Percentiles rank a stretch among this genome's conserved stretches.
Evolutionary conservation across 1,139 yeast genomes (phyloP).

Genomic region (Pichia terricola): DNA sequence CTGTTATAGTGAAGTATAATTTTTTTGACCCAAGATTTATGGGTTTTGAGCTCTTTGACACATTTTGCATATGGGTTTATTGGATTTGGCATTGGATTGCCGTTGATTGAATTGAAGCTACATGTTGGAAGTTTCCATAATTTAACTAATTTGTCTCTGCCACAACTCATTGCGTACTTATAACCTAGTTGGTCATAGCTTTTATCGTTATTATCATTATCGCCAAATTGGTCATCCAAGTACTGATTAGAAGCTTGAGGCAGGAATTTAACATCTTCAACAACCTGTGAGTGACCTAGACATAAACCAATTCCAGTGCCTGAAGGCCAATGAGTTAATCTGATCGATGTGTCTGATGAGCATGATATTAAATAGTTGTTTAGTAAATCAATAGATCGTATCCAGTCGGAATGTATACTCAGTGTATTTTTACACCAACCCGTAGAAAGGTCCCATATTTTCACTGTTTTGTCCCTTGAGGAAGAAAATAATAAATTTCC

Average conservation of each 20-base stretch:
- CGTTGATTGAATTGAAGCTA: constrained; percentile 32
- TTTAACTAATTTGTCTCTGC: constrained; percentile 68
- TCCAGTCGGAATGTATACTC: constrained; percentile 86
- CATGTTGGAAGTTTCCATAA: constrained; percentile 74
- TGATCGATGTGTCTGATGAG: constrained; percentile 70
- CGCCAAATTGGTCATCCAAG: constrained; percentile 35
- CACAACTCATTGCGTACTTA: constrained; percentile 68
- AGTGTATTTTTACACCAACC: constrained; percentile 65
- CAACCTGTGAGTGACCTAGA: constrained; percentile 75
- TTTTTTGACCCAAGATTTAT: constrained; percentile 80
- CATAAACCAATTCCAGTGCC: constrained; percentile 64
- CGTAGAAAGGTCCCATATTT: constrained; percentile 64
- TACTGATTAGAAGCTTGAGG: constrained; percentile 43
- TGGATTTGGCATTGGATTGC: constrained; percentile 40
- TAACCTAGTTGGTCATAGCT: constrained; percentile 37
- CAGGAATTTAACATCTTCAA: constrained; percentile 64
- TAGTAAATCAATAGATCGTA: constrained; percentile 42
- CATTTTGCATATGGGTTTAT: constrained; percentile 53
- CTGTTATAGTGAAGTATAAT: constrained; percentile 71
- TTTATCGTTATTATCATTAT: constrained; percentile 2
- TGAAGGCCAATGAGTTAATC: constrained; percentile 52
- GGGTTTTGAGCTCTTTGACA: constrained; percentile 48
- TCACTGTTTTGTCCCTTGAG: constrained; percentile 67
- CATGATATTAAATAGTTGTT: constrained; percentile 57
- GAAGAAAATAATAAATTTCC: constrained; percentile 50